Percentiles rank a stretch among this genome's conserved stretches.
Conservation (phyloP, 2,329 filamentous ascomycete genomes). For the Chaetothyriales sp. region DNA sequence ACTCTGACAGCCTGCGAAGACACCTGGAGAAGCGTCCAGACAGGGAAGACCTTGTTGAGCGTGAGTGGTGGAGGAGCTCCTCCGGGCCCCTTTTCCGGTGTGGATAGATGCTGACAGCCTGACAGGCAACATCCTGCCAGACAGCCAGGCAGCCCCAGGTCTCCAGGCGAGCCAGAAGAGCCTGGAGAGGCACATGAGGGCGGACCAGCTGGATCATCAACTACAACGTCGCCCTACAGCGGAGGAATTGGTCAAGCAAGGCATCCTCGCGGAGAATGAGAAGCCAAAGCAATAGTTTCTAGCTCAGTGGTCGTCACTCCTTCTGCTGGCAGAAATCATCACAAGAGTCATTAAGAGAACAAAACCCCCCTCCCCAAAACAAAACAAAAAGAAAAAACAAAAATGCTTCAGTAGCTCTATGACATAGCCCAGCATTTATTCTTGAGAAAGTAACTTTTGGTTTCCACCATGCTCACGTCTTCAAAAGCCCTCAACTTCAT, state of each 20-base stretch:
- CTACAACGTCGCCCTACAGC: slow-evolving; percentile 62
- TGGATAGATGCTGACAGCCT: slow-evolving; percentile 5
- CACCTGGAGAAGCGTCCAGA: slow-evolving; percentile 49
- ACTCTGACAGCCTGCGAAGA: slow-evolving; percentile 49
- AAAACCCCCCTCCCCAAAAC: no score
- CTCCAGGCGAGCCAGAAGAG: slow-evolving; percentile 69
- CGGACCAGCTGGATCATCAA: slow-evolving; percentile 74
- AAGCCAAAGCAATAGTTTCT: slow-evolving; percentile 22
- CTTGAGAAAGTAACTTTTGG: neutral
- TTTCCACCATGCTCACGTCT: neutral
- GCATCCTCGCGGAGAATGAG: slow-evolving; percentile 57
- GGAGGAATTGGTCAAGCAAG: slow-evolving; percentile 61
- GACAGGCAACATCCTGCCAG: slow-evolving; percentile 71
- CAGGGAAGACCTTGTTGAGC: slow-evolving; percentile 62
- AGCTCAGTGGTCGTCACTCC: neutral
- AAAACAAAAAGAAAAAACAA: no score
- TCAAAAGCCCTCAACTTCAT: slow-evolving; percentile 21
- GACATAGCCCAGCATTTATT: slow-evolving; percentile 14
- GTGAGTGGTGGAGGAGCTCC: slow-evolving; percentile 37
- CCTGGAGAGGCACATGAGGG: slow-evolving; percentile 75
- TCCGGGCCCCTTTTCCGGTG: slow-evolving; percentile 1
- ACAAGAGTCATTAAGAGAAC: neutral
- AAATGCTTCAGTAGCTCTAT: slow-evolving; percentile 15
- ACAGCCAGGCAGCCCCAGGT: slow-evolving; percentile 60
- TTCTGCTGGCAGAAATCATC: neutral